Conservation (phyloP, 2,329 filamentous ascomycete species). For the Peltaster fructicola region DNA sequence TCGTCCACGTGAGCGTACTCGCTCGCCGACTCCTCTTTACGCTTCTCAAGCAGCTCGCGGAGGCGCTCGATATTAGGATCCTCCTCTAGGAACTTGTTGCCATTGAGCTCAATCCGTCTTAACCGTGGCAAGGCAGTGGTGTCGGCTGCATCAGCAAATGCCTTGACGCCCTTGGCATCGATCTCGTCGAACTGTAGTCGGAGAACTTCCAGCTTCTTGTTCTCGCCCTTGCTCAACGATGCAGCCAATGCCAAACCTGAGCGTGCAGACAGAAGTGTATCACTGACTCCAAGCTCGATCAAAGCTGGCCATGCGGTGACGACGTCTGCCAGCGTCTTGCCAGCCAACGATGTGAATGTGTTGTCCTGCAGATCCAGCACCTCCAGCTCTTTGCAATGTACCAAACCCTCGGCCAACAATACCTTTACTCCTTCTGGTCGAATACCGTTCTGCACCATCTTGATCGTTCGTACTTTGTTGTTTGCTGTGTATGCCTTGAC, state of each 20-base stretch:
- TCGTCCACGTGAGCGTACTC: constrained; percentile 39
- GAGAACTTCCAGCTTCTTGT: constrained; percentile 62
- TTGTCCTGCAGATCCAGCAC: constrained; percentile 92
- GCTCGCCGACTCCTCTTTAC: constrained; percentile 35
- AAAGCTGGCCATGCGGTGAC: constrained; percentile 58
- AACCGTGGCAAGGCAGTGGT: constrained; percentile 47
- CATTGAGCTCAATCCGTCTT: constrained; percentile 81
- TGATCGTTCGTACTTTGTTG: constrained; percentile 60
- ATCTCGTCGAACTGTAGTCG: constrained; percentile 92
- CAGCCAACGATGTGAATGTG: constrained; percentile 74
- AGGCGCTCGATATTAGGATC: constrained; percentile 54
- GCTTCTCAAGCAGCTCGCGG: constrained; percentile 36
- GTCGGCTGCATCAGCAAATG: constrained; percentile 48
- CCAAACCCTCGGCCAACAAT: constrained; percentile 62
- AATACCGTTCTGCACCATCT: constrained; percentile 98
- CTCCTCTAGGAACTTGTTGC: constrained; percentile 84
- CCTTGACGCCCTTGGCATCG: constrained; percentile 54
- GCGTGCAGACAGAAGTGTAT: constrained; percentile 65
- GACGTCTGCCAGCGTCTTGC: constrained; percentile 58
- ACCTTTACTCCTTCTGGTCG: constrained; percentile 78
- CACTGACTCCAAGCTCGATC: constrained; percentile 71
- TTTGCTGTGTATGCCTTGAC: constrained; percentile 73
- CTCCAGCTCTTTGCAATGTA: constrained; percentile 48
- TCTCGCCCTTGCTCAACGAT: constrained; percentile 57
- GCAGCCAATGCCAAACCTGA: constrained; percentile 58